Conservation (phyloP, 371 early-diverging fungal genomes). For the Rhizopus delemar region DNA sequence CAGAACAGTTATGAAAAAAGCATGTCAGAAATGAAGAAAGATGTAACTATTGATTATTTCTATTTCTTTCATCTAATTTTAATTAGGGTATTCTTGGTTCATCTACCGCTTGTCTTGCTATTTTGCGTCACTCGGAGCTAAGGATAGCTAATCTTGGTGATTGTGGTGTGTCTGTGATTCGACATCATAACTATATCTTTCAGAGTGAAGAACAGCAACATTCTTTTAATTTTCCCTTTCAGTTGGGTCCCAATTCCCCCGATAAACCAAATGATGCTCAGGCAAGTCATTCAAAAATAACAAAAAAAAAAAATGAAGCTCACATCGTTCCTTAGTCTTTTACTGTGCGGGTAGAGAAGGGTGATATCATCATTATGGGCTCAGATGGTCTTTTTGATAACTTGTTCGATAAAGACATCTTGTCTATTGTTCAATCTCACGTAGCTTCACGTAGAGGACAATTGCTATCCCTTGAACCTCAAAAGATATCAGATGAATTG, state of each 20-base stretch:
- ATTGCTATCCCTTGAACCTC: slow-evolving; percentile 58
- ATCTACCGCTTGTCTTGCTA: slow-evolving; percentile 83
- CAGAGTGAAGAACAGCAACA: slow-evolving; percentile 88
- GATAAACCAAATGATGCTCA: slow-evolving; percentile 71
- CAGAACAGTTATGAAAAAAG: slow-evolving; percentile 64
- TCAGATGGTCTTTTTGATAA: slow-evolving; percentile 83
- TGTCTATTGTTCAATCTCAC: slow-evolving; percentile 69
- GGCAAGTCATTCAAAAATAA: slow-evolving; percentile 27
- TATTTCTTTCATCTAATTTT: not conserved
- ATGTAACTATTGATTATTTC: slow-evolving; percentile 7
- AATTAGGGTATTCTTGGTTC: slow-evolving; percentile 74
- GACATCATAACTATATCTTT: slow-evolving; percentile 80
- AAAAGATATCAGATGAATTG: slow-evolving; percentile 70
- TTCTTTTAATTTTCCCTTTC: slow-evolving; percentile 79
- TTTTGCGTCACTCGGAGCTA: slow-evolving; percentile 87
- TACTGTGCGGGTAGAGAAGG: slow-evolving; percentile 72
- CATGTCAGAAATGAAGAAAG: slow-evolving; percentile 21
- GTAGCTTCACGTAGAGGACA: slow-evolving; percentile 42
- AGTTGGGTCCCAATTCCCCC: slow-evolving; percentile 68
- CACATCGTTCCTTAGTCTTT: slow-evolving; percentile 36
- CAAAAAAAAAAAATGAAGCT: not conserved
- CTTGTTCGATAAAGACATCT: slow-evolving; percentile 78
- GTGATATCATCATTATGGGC: slow-evolving; percentile 75
- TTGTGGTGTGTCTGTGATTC: slow-evolving; percentile 83
- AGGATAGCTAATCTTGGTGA: slow-evolving; percentile 92